Base-by-base conservation (phyloP, 2,329 filamentous ascomycete species). In the Colletotrichum melonis region DNA sequence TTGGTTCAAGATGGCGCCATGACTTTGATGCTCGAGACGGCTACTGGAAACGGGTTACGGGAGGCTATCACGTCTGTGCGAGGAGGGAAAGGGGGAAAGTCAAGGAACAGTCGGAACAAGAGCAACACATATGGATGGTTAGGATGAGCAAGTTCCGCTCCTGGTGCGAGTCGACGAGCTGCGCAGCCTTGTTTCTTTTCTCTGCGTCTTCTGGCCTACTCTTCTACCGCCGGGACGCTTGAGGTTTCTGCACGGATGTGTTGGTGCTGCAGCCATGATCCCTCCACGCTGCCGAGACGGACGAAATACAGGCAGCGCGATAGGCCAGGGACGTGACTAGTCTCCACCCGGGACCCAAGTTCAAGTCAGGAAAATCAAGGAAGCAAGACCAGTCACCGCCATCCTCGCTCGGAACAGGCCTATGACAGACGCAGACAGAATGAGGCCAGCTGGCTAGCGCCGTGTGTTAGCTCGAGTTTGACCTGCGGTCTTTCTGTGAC, bases 221-320 rank as follows among this genome's bases (percentile, higher is more conserved):
- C 52, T 57, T 46, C 46, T 60, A 54, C 35, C 22, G 11, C 66
- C 49, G 35, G 56, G 28, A 57, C 66, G 26, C 55, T 68, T 46
- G 54, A n/a, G 32, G 32, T 16, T 52, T 56, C 76, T 84, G 84
- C 84, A 84, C 74, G 80, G 83, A 80, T 85, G 83, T 78, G 84
- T 81, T 86, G 84, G 83, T 79, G 79, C 77, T 84, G 83, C 86
- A 86, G 81, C 81, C 81, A 81, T 82, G 72, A 82, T 82, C 81
- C 81, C 80, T 84, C 80, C 78, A 81, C 78, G 49, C 55, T 60
- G 55, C 82, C 80, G 78, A 79, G 79, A 80, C 80, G 78, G 78
- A 16, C 73, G 75, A 69, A 76, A 75, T 78, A 72, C 78, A 75
- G 76, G 75, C 72, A 73, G 70, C 77, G 74, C 85, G 82, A 88